Evolutionary conservation across 2,329 filamentous ascomycete species (phyloP), one percentile per base, ranked within the genome.

Genomic region (Didymella pinodella): DNA sequence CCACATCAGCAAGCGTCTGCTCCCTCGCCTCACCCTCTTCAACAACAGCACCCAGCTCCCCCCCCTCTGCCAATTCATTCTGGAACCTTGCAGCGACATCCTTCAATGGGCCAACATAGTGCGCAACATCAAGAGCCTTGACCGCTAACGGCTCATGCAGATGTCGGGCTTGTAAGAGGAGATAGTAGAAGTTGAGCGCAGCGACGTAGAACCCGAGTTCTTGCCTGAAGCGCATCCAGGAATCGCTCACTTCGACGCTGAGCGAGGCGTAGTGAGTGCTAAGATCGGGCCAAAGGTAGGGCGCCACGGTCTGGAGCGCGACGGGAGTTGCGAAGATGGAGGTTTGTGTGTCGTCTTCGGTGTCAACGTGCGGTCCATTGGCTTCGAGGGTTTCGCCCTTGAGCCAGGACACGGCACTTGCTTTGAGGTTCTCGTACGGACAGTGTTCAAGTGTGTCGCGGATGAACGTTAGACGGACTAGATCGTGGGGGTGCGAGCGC

Each of bases 391-490:
- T 83, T 67, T 87, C 86, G 40, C 85, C 79, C 67, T 87, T 88
- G 32, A 88, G 75, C 86, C 86, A 88, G 32, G 82, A 81, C 5
- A 88, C 81, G 2, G 85, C 85, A 41, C 81, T 82, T 34, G 84
- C 83, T 65, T 85, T 85, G 36, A 85, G 79, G 16, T 84, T 83
- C 45, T 82, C 80, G 57, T 84, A 82, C 0, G 79, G 79, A 18
- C 83, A 83, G 48, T 86, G 79, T 61, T 85, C 82, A 3, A 87
- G 75, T 2, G 85, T 83, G 44, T 83, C 82, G 4, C 81, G 79
- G 52, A 87, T 85, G 63, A 86, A 81, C 4, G 82, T 82, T 31
- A 85, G 78, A 3, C 84, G 81, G 0, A 81, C 79, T 7, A 79
- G 67, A 28, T 83, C 79, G 10, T 83, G 82, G 4, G 84, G 82